These are phyloP conservation scores for Aspergillaceae sp. DNA, from an alignment of 2,329 filamentous ascomycete genomes.

Conservation along the genomic window DNA sequence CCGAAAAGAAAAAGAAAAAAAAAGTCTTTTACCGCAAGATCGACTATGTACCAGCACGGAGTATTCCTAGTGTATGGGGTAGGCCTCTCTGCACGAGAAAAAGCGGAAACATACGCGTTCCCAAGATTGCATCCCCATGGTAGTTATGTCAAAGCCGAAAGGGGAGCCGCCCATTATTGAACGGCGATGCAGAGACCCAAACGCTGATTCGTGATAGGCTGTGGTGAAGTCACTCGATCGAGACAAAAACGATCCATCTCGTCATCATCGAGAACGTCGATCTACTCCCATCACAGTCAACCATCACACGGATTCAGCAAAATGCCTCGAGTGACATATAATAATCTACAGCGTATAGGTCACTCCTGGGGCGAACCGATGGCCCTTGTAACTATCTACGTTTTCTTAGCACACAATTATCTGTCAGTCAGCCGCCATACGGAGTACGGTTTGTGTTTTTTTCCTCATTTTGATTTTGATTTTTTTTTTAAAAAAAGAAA, in stretches of 20 bases:
- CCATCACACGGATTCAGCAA: background rate
- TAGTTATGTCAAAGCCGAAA: background rate
- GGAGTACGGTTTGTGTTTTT: background rate
- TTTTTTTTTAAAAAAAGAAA: background rate
- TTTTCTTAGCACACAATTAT: background rate
- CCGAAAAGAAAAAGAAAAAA: background rate
- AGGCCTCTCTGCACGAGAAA: conserved; percentile 3
- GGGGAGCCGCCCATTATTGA: background rate
- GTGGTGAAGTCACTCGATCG: background rate
- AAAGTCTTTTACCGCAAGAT: no score
- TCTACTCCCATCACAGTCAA: background rate
- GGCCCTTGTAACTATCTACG: background rate
- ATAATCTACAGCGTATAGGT: background rate
- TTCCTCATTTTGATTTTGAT: background rate
- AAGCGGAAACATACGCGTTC: conserved; percentile 6
- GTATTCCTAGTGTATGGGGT: no score
- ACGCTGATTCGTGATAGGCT: background rate
- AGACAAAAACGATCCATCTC: background rate
- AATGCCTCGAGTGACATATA: background rate
- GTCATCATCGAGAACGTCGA: background rate
- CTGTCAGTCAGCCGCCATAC: background rate
- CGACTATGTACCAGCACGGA: no score
- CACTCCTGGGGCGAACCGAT: background rate
- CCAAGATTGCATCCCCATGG: background rate
- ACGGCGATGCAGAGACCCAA: background rate